A percentile compares a stretch with the other conserved stretches of the same genome.
These are phyloP conservation scores for Nidula niveotomentosa DNA, from an alignment of 1,284 basidiomycete species.

Conservation along the genomic window DNA sequence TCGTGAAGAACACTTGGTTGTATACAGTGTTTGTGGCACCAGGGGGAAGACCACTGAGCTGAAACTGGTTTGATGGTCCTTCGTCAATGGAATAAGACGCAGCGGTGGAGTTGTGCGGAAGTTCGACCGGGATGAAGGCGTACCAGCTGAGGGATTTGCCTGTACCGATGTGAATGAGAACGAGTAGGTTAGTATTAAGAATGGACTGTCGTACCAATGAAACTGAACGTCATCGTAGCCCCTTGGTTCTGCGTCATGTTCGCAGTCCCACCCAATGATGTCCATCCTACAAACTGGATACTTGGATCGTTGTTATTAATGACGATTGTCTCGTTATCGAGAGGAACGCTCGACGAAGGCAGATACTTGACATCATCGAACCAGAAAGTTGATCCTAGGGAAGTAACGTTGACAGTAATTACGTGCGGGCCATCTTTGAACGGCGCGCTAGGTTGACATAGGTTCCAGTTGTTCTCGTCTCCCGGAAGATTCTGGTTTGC, in stretches of 20 bases:
- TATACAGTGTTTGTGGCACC: constrained; percentile 2
- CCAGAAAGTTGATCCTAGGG: constrained; percentile 22
- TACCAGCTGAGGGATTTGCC: constrained; percentile 17
- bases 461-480: constrained; percentile 23
- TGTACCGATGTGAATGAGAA: constrained; percentile 3
- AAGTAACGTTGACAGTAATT: constrained; percentile 21
- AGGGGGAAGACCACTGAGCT: constrained; percentile 11
- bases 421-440: constrained; percentile 18
- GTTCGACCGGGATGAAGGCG: constrained; percentile 15
- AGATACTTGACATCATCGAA: constrained; percentile 25
- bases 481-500: too few relatives aligned
- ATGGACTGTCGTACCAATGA: constrained; percentile 19
- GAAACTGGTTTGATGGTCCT: constrained; percentile 14
- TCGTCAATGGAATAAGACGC: constrained; percentile 22
- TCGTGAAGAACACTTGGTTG: constrained; percentile 25
- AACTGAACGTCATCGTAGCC: constrained; percentile 17
- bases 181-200: too few relatives aligned
- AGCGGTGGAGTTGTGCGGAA: constrained; percentile 12
- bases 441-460: constrained; percentile 16
- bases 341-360: constrained; percentile 14
- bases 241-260: constrained; percentile 17
- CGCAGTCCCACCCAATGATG: constrained; percentile 12
- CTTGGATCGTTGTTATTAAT: constrained; percentile 18
- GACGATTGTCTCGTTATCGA: constrained; percentile 14
- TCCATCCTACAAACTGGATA: constrained; percentile 23